Evolutionary conservation across 148 eudicot species (phyloP).

Genomic region (Vaccinium darrowii): DNA sequence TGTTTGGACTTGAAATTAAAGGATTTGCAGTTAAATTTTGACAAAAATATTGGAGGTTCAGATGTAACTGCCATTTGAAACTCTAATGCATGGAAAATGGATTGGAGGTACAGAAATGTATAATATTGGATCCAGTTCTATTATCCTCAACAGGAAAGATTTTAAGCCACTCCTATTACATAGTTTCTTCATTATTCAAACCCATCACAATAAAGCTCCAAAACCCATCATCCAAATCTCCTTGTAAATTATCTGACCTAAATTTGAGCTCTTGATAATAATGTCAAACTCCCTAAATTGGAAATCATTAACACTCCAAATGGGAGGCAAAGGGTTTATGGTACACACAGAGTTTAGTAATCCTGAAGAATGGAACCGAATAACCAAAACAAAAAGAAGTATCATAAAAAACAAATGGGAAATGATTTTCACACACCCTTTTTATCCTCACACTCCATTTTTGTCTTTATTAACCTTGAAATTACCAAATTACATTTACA

Average conservation of each 20-base stretch:
- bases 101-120: not conserved
- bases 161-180: not conserved
- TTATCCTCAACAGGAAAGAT: not conserved
- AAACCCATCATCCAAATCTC: too few species aligned
- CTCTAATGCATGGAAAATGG: not conserved
- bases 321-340: not conserved
- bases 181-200: not conserved
- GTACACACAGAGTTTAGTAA: not conserved
- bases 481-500: too few species aligned
- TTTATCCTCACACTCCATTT: too few species aligned
- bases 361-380: not conserved
- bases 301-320: too few species aligned
- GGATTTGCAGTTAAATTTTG: not conserved
- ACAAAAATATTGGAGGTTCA: too few species aligned
- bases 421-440: too few species aligned
- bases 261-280: too few species aligned
- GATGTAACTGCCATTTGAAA: not conserved
- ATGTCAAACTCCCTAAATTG: too few species aligned
- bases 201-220: too few species aligned
- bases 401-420: too few species aligned
- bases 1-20: not conserved
- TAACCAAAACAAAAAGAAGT: not conserved
- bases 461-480: too few species aligned
- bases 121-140: not conserved
- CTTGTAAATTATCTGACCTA: too few species aligned